Evolutionary conservation across 176 grass and related monocot species (phyloP).

Genomic region (Poa pratensis): DNA sequence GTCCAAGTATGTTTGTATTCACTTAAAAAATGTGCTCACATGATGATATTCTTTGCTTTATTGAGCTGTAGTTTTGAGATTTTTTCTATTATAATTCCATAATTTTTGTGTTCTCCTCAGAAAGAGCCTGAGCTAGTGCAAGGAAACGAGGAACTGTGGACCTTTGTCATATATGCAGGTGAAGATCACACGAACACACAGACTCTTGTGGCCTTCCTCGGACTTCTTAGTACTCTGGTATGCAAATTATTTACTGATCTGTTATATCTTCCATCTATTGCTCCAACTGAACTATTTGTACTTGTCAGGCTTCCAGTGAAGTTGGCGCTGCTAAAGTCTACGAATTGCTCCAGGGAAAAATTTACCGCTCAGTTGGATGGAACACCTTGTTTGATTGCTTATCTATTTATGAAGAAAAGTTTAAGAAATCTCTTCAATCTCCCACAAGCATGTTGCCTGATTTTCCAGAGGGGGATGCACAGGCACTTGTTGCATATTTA

Average conservation of each 20-base stretch:
- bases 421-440: conserved; percentile 87
- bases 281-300: conserved; percentile 35
- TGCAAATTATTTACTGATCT: conserved; percentile 39
- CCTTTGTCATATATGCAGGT: conserved; percentile 78
- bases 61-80: conserved; percentile 25
- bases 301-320: conserved; percentile 81
- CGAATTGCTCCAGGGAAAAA: conserved; percentile 85
- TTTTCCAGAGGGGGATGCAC: conserved; percentile 88
- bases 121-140: conserved; percentile 89
- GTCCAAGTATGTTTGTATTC: conserved; percentile 3
- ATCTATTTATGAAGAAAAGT: conserved; percentile 92
- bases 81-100: conserved; percentile 4
- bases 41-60: conserved; percentile 31
- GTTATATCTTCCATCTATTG: conserved; percentile 35
- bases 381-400: conserved; percentile 96
- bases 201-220: conserved; percentile 90
- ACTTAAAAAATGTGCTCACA: conserved; percentile 10
- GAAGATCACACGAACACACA: conserved; percentile 93
- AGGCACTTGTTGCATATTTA: conserved; percentile 93
- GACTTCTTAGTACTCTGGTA: conserved; percentile 93
- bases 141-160: conserved; percentile 94
- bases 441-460: conserved; percentile 79
- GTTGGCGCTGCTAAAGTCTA: conserved; percentile 86
- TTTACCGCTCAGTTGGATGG: conserved; percentile 89
- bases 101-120: conserved; percentile 58